Evolutionary conservation across 495 filamentous ascomycete species (phyloP).

Genomic region (Talaromyces wortmannii): DNA sequence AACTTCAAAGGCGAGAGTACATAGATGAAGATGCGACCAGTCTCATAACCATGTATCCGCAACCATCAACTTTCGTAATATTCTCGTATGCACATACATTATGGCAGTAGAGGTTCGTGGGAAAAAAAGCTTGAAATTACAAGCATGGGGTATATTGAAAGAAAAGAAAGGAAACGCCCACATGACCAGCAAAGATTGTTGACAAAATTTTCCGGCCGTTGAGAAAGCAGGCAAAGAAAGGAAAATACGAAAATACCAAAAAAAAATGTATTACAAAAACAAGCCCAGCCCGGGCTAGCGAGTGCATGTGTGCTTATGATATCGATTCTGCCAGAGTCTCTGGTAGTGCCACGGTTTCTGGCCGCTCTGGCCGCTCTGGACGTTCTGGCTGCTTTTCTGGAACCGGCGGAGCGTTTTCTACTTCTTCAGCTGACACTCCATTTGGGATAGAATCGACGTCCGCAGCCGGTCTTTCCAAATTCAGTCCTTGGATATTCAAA

Average conservation of each 20-base stretch:
- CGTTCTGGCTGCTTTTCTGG: background rate
- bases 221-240: slow-evolving; percentile 2
- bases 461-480: slow-evolving; percentile 17
- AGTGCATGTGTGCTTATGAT: background rate
- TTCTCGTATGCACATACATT: background rate
- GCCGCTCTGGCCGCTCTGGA: background rate
- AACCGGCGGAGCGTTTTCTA: background rate
- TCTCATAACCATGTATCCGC: background rate
- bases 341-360: background rate
- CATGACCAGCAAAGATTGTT: background rate
- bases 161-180: background rate
- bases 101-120: background rate
- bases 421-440: slow-evolving; percentile 1
- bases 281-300: background rate
- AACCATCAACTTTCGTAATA: background rate
- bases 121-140: background rate
- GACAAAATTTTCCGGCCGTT: background rate
- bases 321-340: slow-evolving; percentile 18
- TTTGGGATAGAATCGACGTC: slow-evolving; percentile 11
- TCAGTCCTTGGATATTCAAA: slow-evolving; percentile 28
- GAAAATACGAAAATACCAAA: slow-evolving; percentile 1
- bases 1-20: too few species aligned
- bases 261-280: slow-evolving; percentile 3
- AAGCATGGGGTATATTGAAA: background rate
- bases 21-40: background rate